Percentiles rank a stretch among this genome's conserved stretches.
Evolutionary conservation across 257 asterid genomes (phyloP).

Genomic region (Nicotiana benthamiana): DNA sequence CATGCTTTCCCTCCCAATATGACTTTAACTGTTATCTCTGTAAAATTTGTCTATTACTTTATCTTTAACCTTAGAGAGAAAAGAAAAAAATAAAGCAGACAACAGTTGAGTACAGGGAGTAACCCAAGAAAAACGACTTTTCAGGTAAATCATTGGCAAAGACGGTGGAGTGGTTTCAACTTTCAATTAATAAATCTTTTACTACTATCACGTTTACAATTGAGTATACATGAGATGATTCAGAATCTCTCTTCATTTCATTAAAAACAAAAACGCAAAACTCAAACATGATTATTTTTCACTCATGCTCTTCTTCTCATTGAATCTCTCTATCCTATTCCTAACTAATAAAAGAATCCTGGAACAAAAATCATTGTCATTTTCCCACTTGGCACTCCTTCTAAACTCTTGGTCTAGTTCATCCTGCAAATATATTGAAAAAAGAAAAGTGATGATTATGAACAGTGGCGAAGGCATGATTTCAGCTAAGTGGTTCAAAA

Average conservation of each 20-base stretch:
- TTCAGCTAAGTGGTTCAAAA: too few species aligned
- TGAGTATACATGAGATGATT: slow-evolving; percentile 37
- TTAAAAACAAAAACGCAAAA: slow-evolving; percentile 26
- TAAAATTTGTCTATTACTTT: slow-evolving; percentile 24
- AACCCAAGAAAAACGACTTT: slow-evolving; percentile 40
- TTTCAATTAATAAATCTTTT: slow-evolving; percentile 16
- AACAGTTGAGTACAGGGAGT: slow-evolving; percentile 7
- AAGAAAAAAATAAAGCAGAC: slow-evolving; percentile 11
- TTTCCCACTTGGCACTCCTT: slow-evolving; percentile 25
- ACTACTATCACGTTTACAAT: slow-evolving; percentile 45
- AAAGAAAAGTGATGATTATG: not conserved
- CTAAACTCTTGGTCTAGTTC: slow-evolving; percentile 10
- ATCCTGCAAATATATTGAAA: slow-evolving; percentile 30
- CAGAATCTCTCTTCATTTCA: slow-evolving; percentile 26
- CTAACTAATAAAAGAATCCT: slow-evolving; percentile 50
- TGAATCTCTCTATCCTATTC: slow-evolving; percentile 29
- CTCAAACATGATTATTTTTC: slow-evolving; percentile 33
- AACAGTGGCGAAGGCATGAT: too few species aligned
- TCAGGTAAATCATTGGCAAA: slow-evolving; percentile 59
- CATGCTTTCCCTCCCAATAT: slow-evolving; percentile 10
- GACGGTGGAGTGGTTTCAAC: slow-evolving; percentile 15
- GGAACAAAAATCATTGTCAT: slow-evolving; percentile 13
- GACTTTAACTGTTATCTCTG: slow-evolving; percentile 25
- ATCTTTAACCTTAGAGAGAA: slow-evolving; percentile 1
- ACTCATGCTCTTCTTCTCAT: slow-evolving; percentile 34